phyloP scores from a whole-genome alignment of 345 rosid genomes.

The Theobroma cacao region DNA sequence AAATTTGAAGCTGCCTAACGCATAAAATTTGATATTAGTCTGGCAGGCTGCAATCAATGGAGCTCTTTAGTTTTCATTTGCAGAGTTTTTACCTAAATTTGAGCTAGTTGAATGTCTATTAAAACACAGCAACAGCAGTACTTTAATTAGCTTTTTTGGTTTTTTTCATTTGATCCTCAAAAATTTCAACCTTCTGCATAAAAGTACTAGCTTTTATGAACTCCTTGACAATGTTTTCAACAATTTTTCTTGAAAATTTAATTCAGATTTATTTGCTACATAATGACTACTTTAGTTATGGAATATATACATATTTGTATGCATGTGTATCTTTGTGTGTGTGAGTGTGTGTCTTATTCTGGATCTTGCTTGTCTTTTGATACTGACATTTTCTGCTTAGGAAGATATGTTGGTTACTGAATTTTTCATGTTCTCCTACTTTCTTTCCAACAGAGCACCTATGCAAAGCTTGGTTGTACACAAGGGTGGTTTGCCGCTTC shows the following conservation, averaged over 20 bases:
- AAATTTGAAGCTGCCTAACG: background rate
- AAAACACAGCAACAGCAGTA: background rate
- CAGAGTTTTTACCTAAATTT: background rate
- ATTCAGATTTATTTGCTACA: background rate
- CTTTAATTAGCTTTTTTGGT: too few relatives aligned
- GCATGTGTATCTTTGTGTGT: background rate
- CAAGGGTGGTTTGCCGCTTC: slow-evolving; percentile 96
- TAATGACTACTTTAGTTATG: background rate
- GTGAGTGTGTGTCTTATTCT: background rate
- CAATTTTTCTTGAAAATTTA: background rate
- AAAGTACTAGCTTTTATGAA: background rate
- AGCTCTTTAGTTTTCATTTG: background rate
- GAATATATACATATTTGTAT: background rate
- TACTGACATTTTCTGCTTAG: background rate
- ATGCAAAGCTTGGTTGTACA: slow-evolving; percentile 85
- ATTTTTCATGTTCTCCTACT: background rate
- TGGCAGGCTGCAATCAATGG: background rate
- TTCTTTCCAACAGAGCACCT: slow-evolving; percentile 52
- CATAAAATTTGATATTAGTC: background rate
- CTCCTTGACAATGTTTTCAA: background rate
- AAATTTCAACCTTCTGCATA: background rate
- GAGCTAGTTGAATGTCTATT: background rate
- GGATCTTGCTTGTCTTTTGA: background rate
- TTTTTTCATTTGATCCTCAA: background rate
- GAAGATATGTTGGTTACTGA: background rate